These are phyloP conservation scores for Diaporthe sp. DNA, from an alignment of 2,329 filamentous ascomycete genomes.

Conservation along the genomic window DNA sequence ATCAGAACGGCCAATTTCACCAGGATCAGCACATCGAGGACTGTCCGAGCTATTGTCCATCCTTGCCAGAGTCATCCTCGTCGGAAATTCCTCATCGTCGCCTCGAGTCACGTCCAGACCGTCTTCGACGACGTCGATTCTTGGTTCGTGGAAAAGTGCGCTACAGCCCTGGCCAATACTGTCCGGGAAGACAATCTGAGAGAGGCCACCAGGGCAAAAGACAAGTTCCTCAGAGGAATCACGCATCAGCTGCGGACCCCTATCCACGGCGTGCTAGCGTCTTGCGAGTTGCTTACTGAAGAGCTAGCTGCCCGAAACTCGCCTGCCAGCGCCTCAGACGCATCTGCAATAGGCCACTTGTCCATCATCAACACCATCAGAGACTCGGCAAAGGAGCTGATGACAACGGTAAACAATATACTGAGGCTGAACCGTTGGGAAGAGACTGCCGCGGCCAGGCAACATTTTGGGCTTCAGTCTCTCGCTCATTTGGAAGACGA, in stretches of 20 bases:
- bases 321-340: background rate
- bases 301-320: constrained; percentile 51
- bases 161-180: constrained; percentile 53
- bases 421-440: constrained; percentile 56
- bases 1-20: constrained; percentile 54
- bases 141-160: constrained; percentile 60
- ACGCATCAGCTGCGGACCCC: constrained; percentile 63
- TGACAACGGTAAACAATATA: constrained; percentile 60
- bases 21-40: constrained; percentile 1
- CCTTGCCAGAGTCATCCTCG: constrained; percentile 52
- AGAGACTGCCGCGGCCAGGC: constrained; percentile 48
- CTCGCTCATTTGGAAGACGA: constrained; percentile 48
- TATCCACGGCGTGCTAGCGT: constrained; percentile 60
- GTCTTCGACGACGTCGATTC: constrained; percentile 63
- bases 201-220: constrained; percentile 59
- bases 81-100: constrained; percentile 54
- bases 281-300: constrained; percentile 56
- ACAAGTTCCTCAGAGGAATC: constrained; percentile 60
- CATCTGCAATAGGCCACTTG: constrained; percentile 34
- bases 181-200: constrained; percentile 55
- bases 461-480: constrained; percentile 8
- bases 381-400: constrained; percentile 57
- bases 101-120: constrained; percentile 56
- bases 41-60: constrained; percentile 55
- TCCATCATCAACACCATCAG: constrained; percentile 53